Conservation (phyloP, 2,329 filamentous ascomycete species). For the Fusarium nisikadoi region DNA sequence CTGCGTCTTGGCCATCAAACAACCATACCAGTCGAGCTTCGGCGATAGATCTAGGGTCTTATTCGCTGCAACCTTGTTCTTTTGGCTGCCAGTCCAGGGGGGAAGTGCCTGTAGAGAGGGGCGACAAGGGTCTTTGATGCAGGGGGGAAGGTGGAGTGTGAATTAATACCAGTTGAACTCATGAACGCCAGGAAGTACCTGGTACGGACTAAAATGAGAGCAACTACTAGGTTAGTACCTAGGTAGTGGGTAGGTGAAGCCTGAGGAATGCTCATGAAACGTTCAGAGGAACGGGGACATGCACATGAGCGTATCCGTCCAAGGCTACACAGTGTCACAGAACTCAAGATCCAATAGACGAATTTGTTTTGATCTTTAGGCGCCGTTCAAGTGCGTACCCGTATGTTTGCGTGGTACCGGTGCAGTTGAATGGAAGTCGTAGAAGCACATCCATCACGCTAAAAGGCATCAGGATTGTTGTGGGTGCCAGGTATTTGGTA, state of each 20-base stretch:
- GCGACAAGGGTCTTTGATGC: conserved; percentile 39
- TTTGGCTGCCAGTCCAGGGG: conserved; percentile 6
- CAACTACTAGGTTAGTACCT: not conserved
- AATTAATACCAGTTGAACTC: conserved; percentile 20
- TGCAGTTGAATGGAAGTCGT: not conserved
- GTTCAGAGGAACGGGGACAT: conserved; percentile 18
- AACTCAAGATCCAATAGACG: not conserved
- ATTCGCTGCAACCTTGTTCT: conserved; percentile 14
- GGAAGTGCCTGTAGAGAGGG: conserved; percentile 25
- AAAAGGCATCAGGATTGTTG: not conserved
- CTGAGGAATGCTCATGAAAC: conserved; percentile 40
- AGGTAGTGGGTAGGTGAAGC: not conserved
- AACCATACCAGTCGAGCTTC: conserved; percentile 21
- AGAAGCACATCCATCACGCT: not conserved
- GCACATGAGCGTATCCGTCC: conserved; percentile 27
- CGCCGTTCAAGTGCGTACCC: conserved; percentile 11
- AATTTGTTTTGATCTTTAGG: not conserved
- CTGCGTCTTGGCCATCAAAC: conserved; percentile 19
- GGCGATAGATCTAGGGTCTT: conserved; percentile 14
- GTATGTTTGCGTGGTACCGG: conserved; percentile 23
- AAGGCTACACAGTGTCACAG: not conserved
- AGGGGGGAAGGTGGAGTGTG: conserved; percentile 38
- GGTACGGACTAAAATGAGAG: conserved; percentile 15
- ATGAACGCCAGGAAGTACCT: conserved; percentile 24
- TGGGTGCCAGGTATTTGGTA: conserved; percentile 5